phyloP scores from a whole-genome alignment of 768 basidiomycete species.

The Amanita pseudoporphyria region DNA sequence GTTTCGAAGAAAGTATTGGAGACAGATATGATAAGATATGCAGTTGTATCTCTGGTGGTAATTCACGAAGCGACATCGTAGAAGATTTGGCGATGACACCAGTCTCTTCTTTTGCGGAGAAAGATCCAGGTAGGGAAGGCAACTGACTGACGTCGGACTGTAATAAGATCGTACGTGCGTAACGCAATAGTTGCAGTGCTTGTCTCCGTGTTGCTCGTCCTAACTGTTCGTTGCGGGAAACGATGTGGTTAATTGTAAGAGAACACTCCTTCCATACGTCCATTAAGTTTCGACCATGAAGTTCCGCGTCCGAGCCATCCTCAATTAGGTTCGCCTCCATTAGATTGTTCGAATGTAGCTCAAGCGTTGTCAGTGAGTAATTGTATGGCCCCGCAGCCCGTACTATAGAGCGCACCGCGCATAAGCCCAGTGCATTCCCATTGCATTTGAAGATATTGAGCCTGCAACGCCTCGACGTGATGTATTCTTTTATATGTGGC shows the following conservation, averaged over 20 bases:
- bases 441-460: slow-evolving; percentile 43
- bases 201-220: slow-evolving; percentile 31
- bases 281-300: slow-evolving; percentile 5
- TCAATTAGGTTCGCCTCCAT: slow-evolving; percentile 18
- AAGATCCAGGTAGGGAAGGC: slow-evolving; percentile 3
- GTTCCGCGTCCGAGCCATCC: slow-evolving; percentile 13
- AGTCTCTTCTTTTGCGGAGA: not conserved
- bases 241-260: slow-evolving; percentile 20
- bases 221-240: slow-evolving; percentile 34
- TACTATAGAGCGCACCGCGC: slow-evolving; percentile 35
- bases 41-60: slow-evolving; percentile 51
- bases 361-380: slow-evolving; percentile 36
- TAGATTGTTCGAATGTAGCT: slow-evolving; percentile 38
- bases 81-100: slow-evolving; percentile 1
- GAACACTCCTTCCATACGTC: slow-evolving; percentile 29
- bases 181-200: slow-evolving; percentile 40
- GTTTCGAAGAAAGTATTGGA: slow-evolving; percentile 43
- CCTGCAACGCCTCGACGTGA: slow-evolving; percentile 33
- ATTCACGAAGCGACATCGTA: slow-evolving; percentile 23
- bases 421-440: slow-evolving; percentile 42
- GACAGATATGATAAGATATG: slow-evolving; percentile 49
- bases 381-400: slow-evolving; percentile 35
- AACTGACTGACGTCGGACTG: slow-evolving; percentile 13
- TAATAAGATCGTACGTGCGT: slow-evolving; percentile 42
- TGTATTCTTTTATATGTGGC: slow-evolving; percentile 34